These are phyloP conservation scores for Fraxinus angustifolia DNA, from an alignment of 305 asterid species.

Conservation along the genomic window DNA sequence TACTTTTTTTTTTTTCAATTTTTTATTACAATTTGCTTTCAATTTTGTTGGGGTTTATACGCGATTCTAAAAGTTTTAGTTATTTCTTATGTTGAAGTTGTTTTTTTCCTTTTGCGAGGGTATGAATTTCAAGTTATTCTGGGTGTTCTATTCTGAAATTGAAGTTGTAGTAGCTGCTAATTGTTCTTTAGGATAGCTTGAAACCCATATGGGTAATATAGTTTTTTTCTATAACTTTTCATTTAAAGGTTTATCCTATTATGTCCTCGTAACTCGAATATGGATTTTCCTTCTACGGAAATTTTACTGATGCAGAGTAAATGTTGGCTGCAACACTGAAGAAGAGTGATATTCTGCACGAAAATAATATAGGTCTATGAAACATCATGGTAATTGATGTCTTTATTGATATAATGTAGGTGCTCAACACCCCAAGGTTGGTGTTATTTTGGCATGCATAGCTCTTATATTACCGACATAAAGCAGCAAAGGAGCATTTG, in stretches of 20 bases:
- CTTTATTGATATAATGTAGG: constrained; percentile 40
- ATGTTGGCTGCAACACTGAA: constrained; percentile 56
- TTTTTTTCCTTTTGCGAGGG: too few species aligned
- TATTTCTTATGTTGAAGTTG: too few species aligned
- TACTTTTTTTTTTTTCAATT: too few species aligned
- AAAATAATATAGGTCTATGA: neutral
- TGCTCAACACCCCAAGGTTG: constrained; percentile 76
- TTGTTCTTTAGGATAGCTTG: constrained; percentile 57
- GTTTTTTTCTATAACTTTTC: neutral
- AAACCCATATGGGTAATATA: constrained; percentile 65
- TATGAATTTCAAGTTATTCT: too few species aligned
- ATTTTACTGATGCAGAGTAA: constrained; percentile 73
- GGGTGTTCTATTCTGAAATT: too few species aligned
- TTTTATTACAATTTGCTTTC: too few species aligned
- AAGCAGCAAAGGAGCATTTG: constrained; percentile 61
- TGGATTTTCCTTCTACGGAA: constrained; percentile 36
- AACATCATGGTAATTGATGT: neutral
- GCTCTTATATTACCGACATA: constrained; percentile 72
- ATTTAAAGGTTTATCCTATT: neutral
- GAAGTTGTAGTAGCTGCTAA: constrained; percentile 48
- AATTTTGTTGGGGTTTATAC: too few species aligned
- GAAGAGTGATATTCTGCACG: constrained; percentile 24
- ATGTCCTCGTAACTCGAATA: neutral
- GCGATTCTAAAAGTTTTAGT: too few species aligned
- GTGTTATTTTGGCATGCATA: constrained; percentile 78